Evolutionary conservation across 2,329 filamentous ascomycete genomes (phyloP), one percentile per base, ranked within the genome.

Genomic region (Fusarium sp.): DNA sequence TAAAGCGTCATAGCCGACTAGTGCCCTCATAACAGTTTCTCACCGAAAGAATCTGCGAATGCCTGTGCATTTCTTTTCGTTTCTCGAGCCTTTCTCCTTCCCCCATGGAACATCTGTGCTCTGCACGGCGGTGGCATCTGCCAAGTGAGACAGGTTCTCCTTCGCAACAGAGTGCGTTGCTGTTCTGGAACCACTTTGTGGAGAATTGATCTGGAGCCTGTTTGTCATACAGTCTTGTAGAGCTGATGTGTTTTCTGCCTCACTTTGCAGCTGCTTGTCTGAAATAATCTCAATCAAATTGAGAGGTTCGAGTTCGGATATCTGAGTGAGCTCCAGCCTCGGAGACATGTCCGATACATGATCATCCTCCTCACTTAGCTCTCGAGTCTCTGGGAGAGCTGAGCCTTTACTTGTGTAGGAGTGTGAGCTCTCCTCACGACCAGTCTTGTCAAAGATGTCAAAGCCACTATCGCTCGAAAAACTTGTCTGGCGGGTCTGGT

Each of bases 21-120:
- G 37, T 27, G 38, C 45, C 21, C 21, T 45, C 54, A 29, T n/a
- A 37, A 21, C 16, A 31, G 16, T 21, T 27, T 44, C 19, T 73
- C n/a, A 86, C 57, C 83, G 83, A 73, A 87, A 86, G 60, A 86
- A 79, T 60, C 79, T 84, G 44, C 84, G 83, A 60, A 85, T 79
- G 14, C 84, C 81, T 63, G 83, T 81, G 23, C 82, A 79, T 31
- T 61, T 73, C 52, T 58, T 55, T 55, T 58, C 58, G n/a, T 29
- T 41, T 45, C 25, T 42, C 8, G 35, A 33, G 23, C 45, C 45
- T 58, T 57, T 54, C 23, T 81, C 79, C 64, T 78, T 82, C 29
- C 78, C 73, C 83, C 83, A 83, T 60, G 80, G 79, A 45, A 78
- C 79, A 29, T 79, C 72, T 10, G 81, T 76, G 66, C 79, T 80